Evolutionary conservation across 331 rosid species (phyloP).

Genomic region (Erythrophleum ivorense): DNA sequence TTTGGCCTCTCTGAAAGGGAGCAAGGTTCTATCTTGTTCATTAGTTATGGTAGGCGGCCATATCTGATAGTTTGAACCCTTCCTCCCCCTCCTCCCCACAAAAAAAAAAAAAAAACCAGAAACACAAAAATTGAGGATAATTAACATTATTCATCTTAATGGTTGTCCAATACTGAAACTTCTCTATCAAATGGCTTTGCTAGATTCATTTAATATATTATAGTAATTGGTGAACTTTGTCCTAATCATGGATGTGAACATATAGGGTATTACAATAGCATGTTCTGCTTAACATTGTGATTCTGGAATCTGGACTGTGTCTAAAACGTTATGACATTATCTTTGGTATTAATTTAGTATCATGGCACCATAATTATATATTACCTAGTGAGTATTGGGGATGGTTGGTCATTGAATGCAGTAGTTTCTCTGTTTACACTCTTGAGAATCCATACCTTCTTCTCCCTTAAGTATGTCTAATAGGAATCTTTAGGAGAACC

Average conservation of each 20-base stretch:
- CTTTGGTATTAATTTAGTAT: neutral
- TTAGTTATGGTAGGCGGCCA: conserved; percentile 9
- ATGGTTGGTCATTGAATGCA: neutral
- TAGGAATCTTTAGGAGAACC: neutral
- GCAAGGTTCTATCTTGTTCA: conserved; percentile 17
- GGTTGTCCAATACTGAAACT: neutral
- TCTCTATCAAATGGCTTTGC: conserved; percentile 2
- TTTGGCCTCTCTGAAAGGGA: conserved; percentile 25
- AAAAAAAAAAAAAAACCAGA: too few relatives aligned
- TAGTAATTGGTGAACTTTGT: conserved; percentile 7
- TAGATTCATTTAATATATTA: neutral
- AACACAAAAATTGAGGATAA: neutral
- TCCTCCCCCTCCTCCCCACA: neutral
- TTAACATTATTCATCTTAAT: conserved; percentile 13
- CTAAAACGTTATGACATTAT: neutral
- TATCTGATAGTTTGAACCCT: conserved; percentile 20
- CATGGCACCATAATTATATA: neutral
- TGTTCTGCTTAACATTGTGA: neutral
- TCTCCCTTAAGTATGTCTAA: neutral
- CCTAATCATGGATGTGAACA: neutral
- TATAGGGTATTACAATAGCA: neutral
- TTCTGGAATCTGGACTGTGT: neutral
- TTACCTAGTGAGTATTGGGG: neutral
- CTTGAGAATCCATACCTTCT: neutral
- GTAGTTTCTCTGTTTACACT: neutral